Evolutionary conservation across 306 rosid species (phyloP).

Genomic region (Malus sylvestris): DNA sequence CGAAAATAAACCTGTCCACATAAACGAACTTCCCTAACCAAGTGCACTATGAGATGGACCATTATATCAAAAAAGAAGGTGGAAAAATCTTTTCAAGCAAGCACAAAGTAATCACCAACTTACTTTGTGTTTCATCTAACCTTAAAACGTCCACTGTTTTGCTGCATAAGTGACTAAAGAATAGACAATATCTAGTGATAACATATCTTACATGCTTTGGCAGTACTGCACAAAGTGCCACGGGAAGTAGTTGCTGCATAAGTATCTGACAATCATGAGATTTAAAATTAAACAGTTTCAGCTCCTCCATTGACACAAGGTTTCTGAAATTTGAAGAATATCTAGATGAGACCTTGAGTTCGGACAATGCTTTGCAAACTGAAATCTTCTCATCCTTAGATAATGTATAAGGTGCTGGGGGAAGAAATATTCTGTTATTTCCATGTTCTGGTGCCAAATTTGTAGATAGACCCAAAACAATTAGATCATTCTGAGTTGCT

Average conservation of each 20-base stretch:
- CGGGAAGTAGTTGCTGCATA: background rate
- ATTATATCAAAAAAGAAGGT: background rate
- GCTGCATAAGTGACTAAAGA: too few relatives aligned
- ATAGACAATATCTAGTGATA: background rate
- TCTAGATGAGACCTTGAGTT: background rate
- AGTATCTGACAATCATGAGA: background rate
- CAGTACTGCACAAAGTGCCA: background rate
- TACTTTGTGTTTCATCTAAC: background rate
- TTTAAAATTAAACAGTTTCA: background rate
- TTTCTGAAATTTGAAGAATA: background rate
- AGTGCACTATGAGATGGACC: background rate
- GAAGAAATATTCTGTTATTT: too few relatives aligned
- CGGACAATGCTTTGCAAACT: background rate
- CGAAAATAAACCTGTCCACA: background rate
- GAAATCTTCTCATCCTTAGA: background rate
- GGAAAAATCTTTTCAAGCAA: background rate
- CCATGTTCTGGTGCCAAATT: too few relatives aligned
- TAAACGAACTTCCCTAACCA: background rate
- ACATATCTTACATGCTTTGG: background rate
- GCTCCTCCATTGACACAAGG: background rate
- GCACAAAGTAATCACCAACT: background rate
- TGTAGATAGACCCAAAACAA: too few relatives aligned
- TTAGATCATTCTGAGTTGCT: too few relatives aligned
- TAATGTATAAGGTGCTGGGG: too few relatives aligned
- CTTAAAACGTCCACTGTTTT: background rate